phyloP scores from a whole-genome alignment of 1,284 basidiomycete genomes.

The Cutaneotrichosporon sp. region DNA sequence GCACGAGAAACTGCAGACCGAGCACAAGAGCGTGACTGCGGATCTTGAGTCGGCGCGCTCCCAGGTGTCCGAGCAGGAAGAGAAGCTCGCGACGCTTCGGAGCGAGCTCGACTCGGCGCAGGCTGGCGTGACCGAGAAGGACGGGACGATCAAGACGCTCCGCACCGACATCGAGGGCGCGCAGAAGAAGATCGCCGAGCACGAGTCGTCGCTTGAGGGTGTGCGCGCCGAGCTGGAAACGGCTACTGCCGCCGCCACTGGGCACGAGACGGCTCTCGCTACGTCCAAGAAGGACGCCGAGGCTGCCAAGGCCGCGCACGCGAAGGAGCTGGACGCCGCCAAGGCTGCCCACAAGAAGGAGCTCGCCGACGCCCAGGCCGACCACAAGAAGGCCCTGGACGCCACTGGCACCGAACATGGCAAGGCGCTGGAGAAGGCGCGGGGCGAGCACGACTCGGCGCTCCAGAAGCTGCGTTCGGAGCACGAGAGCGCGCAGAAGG shows the following conservation, averaged over 20 bases:
- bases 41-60: slow-evolving; percentile 10
- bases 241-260: slow-evolving; percentile 8
- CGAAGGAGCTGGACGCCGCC: slow-evolving; percentile 13
- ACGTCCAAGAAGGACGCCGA: background rate
- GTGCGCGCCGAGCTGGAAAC: slow-evolving; percentile 16
- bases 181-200: slow-evolving; percentile 6
- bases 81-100: slow-evolving; percentile 14
- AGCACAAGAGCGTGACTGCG: slow-evolving; percentile 13
- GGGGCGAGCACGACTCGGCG: background rate
- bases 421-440: slow-evolving; percentile 2
- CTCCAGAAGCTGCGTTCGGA: slow-evolving; percentile 3
- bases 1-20: slow-evolving; percentile 28
- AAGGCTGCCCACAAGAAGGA: slow-evolving; percentile 7
- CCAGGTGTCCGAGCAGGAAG: slow-evolving; percentile 14
- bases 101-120: slow-evolving; percentile 16
- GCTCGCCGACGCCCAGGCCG: slow-evolving; percentile 1
- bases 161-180: slow-evolving; percentile 5
- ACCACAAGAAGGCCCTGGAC: slow-evolving; percentile 13
- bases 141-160: background rate
- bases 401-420: slow-evolving; percentile 2
- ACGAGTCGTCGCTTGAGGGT: slow-evolving; percentile 13
- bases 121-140: background rate
- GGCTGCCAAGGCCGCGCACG: slow-evolving; percentile 3
- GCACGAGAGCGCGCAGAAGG: background rate
- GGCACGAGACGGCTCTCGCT: slow-evolving; percentile 1